Evolutionary conservation across 495 filamentous ascomycete genomes (phyloP), one percentile per base, ranked within the genome.

Genomic region (Talaromyces thailandensis): DNA sequence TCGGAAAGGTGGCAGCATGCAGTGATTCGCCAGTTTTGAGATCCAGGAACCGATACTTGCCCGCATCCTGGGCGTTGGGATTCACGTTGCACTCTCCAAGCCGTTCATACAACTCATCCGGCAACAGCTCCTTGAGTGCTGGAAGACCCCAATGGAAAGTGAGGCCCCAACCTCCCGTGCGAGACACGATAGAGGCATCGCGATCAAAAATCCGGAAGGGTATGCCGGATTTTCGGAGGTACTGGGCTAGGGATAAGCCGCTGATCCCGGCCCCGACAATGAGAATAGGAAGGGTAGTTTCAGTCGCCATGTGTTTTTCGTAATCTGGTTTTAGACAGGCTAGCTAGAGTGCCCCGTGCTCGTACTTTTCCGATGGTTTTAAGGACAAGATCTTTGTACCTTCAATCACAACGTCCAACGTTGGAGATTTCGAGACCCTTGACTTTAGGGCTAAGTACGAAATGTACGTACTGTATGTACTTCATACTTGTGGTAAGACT

Each of bases 191-290:
- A 9, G 70, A 65, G 3, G 69, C 62, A 64, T 87, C 84, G 4
- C 81, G 76, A 58, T 88, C 85, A 66, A 79, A 86, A 23, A 87
- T 74, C 23, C 71, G 64, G 65, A 79, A 83, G 0, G 75, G 66
- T n/a, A 82, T 67, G 16, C 62, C 55, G n/a, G 65, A 64, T 51
- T 77, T 78, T 57, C 77, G 76, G 32, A 87, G 79, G 37, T 76
- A 77, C 63, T 88, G 85, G 3, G 84, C 85, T 12, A 88, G 73
- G 4, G 81, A 72, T 9, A 86, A 76, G 43, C 85, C 84, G 25
- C 80, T 82, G 62, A 88, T 77, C 21, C 85, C 85, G 16, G 79
- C 85, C 2, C 85, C 85, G 62, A 83, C 71, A 68, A 87, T 84
- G 52, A 87, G 64, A 21, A 87, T 70, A 26, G 70, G 70, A 23